A percentile compares a stretch with the other conserved stretches of the same genome.
Conservation (phyloP, 352 stramenopile genomes). For the Aphanomyces astaci region DNA sequence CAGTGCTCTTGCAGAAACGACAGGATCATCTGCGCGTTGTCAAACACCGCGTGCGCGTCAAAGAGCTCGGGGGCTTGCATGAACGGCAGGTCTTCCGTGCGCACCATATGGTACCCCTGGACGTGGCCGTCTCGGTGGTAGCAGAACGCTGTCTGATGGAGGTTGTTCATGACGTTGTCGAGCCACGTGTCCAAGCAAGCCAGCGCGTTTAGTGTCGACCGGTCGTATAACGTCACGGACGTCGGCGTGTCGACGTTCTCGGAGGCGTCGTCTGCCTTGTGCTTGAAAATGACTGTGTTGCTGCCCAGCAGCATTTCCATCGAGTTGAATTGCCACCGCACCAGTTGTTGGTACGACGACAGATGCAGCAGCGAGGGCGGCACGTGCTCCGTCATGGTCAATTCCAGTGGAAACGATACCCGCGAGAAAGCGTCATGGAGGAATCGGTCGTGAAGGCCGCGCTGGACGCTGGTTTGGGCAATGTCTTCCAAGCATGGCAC, state of each 20-base stretch:
- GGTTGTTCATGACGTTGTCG: slow-evolving; percentile 19
- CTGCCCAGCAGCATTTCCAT: slow-evolving; percentile 21
- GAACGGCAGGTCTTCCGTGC: slow-evolving; percentile 20
- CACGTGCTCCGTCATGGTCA: background rate
- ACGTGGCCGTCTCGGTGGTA: background rate
- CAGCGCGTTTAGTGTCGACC: background rate
- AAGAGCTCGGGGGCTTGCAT: background rate
- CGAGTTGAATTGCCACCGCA: slow-evolving; percentile 23
- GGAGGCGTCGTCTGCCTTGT: background rate
- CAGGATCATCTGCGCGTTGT: slow-evolving; percentile 48
- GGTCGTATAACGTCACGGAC: slow-evolving; percentile 1
- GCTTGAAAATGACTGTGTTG: slow-evolving; percentile 21
- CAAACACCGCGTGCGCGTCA: slow-evolving; percentile 43
- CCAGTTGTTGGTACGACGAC: slow-evolving; percentile 3
- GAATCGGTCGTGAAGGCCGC: slow-evolving; percentile 20
- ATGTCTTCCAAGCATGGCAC: background rate
- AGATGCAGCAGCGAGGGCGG: background rate
- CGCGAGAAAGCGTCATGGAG: slow-evolving; percentile 16
- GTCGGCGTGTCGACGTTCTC: background rate
- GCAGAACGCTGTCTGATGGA: slow-evolving; percentile 13
- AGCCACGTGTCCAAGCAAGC: slow-evolving; percentile 18
- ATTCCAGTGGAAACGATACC: slow-evolving; percentile 2
- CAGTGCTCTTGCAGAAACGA: slow-evolving; percentile 19
- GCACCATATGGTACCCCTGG: slow-evolving; percentile 11
- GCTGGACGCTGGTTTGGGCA: slow-evolving; percentile 8